phyloP scores from a whole-genome alignment of 495 filamentous ascomycete genomes.

The Daldinia vernicosa region DNA sequence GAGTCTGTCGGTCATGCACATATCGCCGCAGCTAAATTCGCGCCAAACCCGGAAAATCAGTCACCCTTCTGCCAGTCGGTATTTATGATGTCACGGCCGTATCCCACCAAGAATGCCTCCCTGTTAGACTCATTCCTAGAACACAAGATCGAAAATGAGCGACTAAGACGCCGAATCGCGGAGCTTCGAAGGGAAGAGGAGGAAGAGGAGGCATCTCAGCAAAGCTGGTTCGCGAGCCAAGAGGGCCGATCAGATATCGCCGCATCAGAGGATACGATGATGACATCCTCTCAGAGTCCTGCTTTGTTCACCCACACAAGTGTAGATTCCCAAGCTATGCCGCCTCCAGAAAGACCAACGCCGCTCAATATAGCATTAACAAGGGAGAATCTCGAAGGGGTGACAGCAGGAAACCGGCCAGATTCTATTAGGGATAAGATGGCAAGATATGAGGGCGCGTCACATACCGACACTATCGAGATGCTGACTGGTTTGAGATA shows the following conservation, averaged over 20 bases:
- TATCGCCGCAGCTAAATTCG: conserved; percentile 72
- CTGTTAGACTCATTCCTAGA: conserved; percentile 94
- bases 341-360: conserved; percentile 71
- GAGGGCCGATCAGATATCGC: conserved; percentile 64
- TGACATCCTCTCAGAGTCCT: conserved; percentile 37
- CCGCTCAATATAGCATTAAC: conserved; percentile 72
- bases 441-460: conserved; percentile 75
- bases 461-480: conserved; percentile 88
- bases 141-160: conserved; percentile 97
- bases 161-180: conserved; percentile 81
- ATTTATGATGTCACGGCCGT: conserved; percentile 93
- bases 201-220: conserved; percentile 66
- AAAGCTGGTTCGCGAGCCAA: conserved; percentile 61
- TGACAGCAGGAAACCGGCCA: conserved; percentile 69
- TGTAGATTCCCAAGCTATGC: conserved; percentile 61
- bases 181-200: conserved; percentile 87
- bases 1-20: conserved; percentile 94
- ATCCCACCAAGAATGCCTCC: conserved; percentile 85
- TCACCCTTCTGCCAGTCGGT: conserved; percentile 83
- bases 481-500: conserved; percentile 92
- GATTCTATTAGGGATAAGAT: conserved; percentile 82
- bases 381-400: conserved; percentile 80
- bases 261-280: conserved; percentile 57
- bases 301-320: conserved; percentile 38
- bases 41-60: conserved; percentile 68